Percentiles rank a stretch among this genome's conserved stretches.
Evolutionary conservation across 352 stramenopile species (phyloP).

Genomic region (Globisporangium okanoganense): DNA sequence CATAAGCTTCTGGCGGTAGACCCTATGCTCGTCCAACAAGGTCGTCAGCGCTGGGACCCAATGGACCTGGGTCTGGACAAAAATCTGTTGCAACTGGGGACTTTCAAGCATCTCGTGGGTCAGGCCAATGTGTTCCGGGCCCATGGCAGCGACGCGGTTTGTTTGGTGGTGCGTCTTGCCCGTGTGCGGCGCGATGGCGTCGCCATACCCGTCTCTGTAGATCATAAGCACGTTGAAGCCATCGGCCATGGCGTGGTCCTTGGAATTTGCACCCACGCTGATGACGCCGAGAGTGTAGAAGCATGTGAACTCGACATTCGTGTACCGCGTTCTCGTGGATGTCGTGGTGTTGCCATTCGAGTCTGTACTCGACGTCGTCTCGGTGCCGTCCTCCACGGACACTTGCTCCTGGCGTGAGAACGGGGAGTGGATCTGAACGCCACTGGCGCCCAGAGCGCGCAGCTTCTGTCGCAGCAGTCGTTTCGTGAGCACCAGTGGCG

Average conservation of each 20-base stretch:
- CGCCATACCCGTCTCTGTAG: slow-evolving; percentile 32
- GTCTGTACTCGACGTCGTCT: slow-evolving; percentile 20
- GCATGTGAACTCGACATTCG: slow-evolving; percentile 29
- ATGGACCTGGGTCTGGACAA: slow-evolving; percentile 18
- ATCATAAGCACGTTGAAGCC: slow-evolving; percentile 45
- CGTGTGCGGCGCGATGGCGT: slow-evolving; percentile 28
- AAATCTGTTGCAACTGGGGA: slow-evolving; percentile 19
- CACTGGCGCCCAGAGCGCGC: slow-evolving; percentile 20
- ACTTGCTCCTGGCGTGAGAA: slow-evolving; percentile 30
- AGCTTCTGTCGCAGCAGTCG: slow-evolving; percentile 32
- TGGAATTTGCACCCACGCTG: slow-evolving; percentile 14
- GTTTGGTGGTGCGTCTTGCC: slow-evolving; percentile 25
- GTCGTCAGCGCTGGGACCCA: slow-evolving; percentile 18
- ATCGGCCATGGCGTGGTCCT: slow-evolving; percentile 25
- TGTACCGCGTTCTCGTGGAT: slow-evolving; percentile 13
- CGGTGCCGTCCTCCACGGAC: slow-evolving; percentile 27
- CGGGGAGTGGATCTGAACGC: slow-evolving; percentile 23
- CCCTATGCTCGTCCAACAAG: slow-evolving; percentile 12
- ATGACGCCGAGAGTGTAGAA: slow-evolving; percentile 24
- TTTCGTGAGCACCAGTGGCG: slow-evolving; percentile 19
- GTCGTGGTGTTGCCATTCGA: slow-evolving; percentile 19
- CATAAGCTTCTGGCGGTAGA: slow-evolving; percentile 26
- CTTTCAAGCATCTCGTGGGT: slow-evolving; percentile 29
- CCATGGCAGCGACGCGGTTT: slow-evolving; percentile 27
- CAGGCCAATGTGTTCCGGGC: slow-evolving; percentile 26